Percentiles rank a stretch among this genome's conserved stretches.
Evolutionary conservation across 192 early-diverging fungal genomes (phyloP).

Genomic region (Coemansia sp.): DNA sequence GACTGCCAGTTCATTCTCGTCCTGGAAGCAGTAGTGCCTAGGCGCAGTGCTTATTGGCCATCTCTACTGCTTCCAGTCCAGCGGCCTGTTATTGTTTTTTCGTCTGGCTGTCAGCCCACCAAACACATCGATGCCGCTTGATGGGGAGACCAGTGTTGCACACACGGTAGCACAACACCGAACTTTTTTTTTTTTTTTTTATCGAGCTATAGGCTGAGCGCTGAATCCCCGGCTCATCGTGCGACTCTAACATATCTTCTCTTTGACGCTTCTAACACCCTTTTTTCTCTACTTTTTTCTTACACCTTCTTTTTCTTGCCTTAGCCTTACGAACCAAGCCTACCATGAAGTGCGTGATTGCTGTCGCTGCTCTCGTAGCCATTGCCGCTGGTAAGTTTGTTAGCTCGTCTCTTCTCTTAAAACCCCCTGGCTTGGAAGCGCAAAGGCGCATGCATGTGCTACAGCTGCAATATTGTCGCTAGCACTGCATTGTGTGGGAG

Average conservation of each 20-base stretch:
- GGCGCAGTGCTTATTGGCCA: background rate
- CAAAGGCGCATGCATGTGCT: background rate
- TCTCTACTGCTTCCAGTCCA: background rate
- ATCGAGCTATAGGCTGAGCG: no score
- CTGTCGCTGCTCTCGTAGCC: slow-evolving; percentile 34
- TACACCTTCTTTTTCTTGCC: background rate
- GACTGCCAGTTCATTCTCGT: background rate
- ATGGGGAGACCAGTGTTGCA: background rate
- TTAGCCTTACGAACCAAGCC: slow-evolving; percentile 10
- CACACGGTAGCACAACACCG: background rate
- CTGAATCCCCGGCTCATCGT: background rate
- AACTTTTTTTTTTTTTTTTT: background rate
- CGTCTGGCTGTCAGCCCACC: background rate
- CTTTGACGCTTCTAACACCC: no score
- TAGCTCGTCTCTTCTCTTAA: background rate
- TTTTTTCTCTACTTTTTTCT: background rate
- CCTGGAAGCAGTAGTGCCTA: background rate
- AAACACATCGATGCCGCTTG: background rate
- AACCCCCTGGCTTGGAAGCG: background rate
- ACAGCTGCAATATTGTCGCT: background rate
- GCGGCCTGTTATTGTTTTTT: background rate
- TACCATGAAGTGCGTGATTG: slow-evolving; percentile 46
- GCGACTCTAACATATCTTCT: background rate
- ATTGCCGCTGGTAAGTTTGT: slow-evolving; percentile 41
- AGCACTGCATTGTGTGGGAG: background rate